phyloP scores from a whole-genome alignment of 129 eudicot genomes.

The Arctium minus region DNA sequence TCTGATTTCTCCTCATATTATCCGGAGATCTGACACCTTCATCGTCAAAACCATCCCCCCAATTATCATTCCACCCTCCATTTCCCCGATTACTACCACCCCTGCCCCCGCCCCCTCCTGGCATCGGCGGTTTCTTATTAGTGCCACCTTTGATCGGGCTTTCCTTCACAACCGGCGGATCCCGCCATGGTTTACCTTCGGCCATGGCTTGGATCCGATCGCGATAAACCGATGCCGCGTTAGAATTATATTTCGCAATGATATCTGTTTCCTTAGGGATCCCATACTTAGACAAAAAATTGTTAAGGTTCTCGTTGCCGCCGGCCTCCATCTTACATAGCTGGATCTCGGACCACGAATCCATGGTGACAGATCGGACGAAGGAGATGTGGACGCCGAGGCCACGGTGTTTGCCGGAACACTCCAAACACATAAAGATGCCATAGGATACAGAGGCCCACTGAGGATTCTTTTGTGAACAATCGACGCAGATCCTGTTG shows the following conservation, averaged over 20 bases:
- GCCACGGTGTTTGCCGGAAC: constrained; percentile 95
- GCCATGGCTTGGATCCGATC: constrained; percentile 69
- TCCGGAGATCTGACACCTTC: constrained; percentile 11
- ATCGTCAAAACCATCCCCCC: constrained; percentile 37
- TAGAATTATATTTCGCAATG: constrained; percentile 56
- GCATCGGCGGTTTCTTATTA: constrained; percentile 42
- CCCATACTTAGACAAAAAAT: constrained; percentile 49
- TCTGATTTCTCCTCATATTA: constrained; percentile 62
- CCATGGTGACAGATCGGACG: constrained; percentile 94
- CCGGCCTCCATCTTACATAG: constrained; percentile 80
- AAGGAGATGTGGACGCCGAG: constrained; percentile 92
- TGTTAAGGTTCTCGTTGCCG: constrained; percentile 62
- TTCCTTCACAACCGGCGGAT: constrained; percentile 66
- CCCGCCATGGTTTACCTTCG: constrained; percentile 68
- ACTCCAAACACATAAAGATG: constrained; percentile 80
- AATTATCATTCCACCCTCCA: constrained; percentile 69
- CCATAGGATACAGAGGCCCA: constrained; percentile 96
- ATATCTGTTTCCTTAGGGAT: constrained; percentile 66
- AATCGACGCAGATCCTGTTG: constrained; percentile 87
- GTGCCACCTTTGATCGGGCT: not conserved
- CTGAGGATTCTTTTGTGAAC: constrained; percentile 88
- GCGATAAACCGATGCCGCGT: constrained; percentile 71
- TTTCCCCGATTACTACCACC: constrained; percentile 13
- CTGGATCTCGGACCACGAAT: constrained; percentile 95
- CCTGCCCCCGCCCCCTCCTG: constrained; percentile 33